Evolutionary conservation across 805 yeast species (phyloP).

Genomic region (Teunomyces gatunensis): DNA sequence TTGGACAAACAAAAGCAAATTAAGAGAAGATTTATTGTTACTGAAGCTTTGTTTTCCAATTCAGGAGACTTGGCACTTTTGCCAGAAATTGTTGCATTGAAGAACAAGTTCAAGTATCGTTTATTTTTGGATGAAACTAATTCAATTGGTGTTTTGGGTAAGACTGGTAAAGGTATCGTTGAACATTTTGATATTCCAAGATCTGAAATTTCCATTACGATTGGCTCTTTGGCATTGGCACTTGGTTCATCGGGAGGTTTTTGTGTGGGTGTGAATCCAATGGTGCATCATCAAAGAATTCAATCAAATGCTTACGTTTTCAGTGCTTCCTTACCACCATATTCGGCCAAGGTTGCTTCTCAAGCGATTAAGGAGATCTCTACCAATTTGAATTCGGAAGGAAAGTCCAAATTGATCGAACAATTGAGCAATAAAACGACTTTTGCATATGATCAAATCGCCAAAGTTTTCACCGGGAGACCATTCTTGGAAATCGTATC

Average conservation of each 20-base stretch:
- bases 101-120: constrained; percentile 79
- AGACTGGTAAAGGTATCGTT: constrained; percentile 78
- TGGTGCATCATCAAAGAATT: constrained; percentile 90
- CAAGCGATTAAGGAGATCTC: constrained; percentile 49
- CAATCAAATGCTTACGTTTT: constrained; percentile 88
- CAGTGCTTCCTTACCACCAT: constrained; percentile 93
- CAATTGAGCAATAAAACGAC: constrained; percentile 31
- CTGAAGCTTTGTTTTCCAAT: constrained; percentile 85
- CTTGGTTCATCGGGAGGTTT: constrained; percentile 90
- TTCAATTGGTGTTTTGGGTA: constrained; percentile 84
- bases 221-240: constrained; percentile 81
- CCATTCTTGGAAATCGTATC: constrained; percentile 54
- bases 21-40: constrained; percentile 86
- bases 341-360: constrained; percentile 67
- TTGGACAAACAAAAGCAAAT: constrained; percentile 66
- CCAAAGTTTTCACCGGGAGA: constrained; percentile 33
- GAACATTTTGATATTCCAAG: constrained; percentile 73
- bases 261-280: constrained; percentile 79
- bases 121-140: constrained; percentile 83
- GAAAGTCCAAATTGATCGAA: constrained; percentile 31
- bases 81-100: constrained; percentile 65
- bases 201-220: constrained; percentile 73
- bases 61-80: constrained; percentile 79
- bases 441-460: constrained; percentile 39
- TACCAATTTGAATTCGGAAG: constrained; percentile 28